Evolutionary conservation across 192 early-diverging fungal genomes (phyloP).

Genomic region (Powellomyces hirtus): DNA sequence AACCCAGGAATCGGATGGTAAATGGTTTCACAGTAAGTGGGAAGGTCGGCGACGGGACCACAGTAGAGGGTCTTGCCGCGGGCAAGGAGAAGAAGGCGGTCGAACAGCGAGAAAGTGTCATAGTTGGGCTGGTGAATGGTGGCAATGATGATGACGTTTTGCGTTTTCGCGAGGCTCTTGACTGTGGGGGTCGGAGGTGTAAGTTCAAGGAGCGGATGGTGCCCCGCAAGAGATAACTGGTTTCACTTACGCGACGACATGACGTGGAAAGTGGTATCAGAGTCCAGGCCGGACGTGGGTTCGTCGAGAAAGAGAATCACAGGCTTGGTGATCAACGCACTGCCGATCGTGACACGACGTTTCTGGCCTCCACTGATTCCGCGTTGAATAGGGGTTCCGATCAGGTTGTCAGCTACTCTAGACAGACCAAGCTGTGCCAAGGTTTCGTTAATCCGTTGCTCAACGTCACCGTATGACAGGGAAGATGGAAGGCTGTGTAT

Average conservation of each 20-base stretch:
- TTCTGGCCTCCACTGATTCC: constrained; percentile 66
- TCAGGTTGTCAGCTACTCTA: constrained; percentile 36
- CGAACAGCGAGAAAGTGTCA: constrained; percentile 75
- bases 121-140: constrained; percentile 86
- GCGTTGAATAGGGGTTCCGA: constrained; percentile 50
- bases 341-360: constrained; percentile 69
- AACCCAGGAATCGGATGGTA: too few species aligned
- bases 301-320: constrained; percentile 89
- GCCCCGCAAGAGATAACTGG: too few species aligned
- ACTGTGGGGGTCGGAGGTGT: constrained; percentile 61
- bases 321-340: constrained; percentile 80
- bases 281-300: constrained; percentile 62
- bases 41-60: constrained; percentile 5
- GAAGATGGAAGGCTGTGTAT: too few species aligned
- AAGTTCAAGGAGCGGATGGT: too few species aligned
- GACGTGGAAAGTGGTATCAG: constrained; percentile 65
- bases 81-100: constrained; percentile 66
- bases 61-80: background rate
- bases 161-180: constrained; percentile 54
- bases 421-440: constrained; percentile 32
- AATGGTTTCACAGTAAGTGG: too few species aligned
- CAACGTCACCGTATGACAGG: too few species aligned
- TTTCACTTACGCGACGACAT: too few species aligned
- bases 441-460: too few species aligned
- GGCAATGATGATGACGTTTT: constrained; percentile 72